phyloP scores from a whole-genome alignment of 2,329 filamentous ascomycete genomes.

The Talaromyces sp. region DNA sequence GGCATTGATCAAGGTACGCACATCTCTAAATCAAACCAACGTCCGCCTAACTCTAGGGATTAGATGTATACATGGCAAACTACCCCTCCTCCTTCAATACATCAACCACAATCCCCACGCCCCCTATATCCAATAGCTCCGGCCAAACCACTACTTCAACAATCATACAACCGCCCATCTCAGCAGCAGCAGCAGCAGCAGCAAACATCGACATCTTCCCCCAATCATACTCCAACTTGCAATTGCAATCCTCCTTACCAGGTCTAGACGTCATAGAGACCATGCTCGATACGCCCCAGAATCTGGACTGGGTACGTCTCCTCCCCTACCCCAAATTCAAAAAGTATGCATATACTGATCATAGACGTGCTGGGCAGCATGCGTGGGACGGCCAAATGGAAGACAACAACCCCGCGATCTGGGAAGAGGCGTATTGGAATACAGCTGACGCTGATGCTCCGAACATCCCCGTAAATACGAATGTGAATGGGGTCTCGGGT shows the following conservation, averaged over 20 bases:
- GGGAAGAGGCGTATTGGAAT: conserved; percentile 13
- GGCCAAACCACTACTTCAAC: not conserved
- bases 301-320: conserved; percentile 34
- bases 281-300: conserved; percentile 32
- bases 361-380: conserved; percentile 17
- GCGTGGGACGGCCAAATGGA: conserved; percentile 27
- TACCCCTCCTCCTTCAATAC: not conserved
- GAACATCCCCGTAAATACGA: not conserved
- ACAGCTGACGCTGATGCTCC: not conserved
- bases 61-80: conserved; percentile 1
- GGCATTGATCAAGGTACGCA: not conserved
- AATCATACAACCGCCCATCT: not conserved
- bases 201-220: not conserved
- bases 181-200: not conserved
- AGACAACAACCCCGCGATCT: conserved; percentile 8
- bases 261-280: conserved; percentile 30
- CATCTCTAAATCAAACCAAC: too few relatives aligned
- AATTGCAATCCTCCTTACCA: conserved; percentile 11
- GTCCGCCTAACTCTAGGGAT: too few relatives aligned
- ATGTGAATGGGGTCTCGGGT: not conserved
- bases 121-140: conserved; percentile 6
- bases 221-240: conserved; percentile 3
- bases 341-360: not conserved
- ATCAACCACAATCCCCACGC: not conserved
- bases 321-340: not conserved